These are phyloP conservation scores for Rhododendron ovatum DNA, from an alignment of 148 eudicot species.

Conservation along the genomic window DNA sequence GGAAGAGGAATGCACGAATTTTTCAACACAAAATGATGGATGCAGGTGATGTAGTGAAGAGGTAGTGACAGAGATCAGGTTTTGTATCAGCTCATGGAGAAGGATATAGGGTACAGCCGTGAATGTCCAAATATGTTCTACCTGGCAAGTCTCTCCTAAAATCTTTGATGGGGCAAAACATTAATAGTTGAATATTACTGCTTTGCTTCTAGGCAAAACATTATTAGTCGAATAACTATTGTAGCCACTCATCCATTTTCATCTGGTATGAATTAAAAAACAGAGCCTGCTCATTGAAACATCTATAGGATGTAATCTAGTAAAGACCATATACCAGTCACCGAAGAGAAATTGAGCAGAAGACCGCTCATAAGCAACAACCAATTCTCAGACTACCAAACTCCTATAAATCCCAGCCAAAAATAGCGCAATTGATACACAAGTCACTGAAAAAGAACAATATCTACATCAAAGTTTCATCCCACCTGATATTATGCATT, in stretches of 20 bases:
- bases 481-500: conserved; percentile 45
- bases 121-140: no score
- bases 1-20: no score
- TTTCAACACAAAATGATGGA: no score
- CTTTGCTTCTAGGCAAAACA: not conserved
- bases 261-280: not conserved
- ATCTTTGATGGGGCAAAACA: no score
- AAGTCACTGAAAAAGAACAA: not conserved
- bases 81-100: no score
- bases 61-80: no score
- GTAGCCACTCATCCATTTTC: not conserved
- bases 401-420: not conserved
- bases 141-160: no score
- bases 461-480: not conserved
- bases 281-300: not conserved
- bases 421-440: not conserved
- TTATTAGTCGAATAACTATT: not conserved
- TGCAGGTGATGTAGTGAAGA: no score
- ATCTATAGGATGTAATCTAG: not conserved
- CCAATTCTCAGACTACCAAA: not conserved
- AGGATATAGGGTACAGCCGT: no score
- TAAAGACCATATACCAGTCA: not conserved
- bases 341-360: not conserved
- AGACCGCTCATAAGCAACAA: not conserved
- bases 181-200: not conserved